Evolutionary conservation across 1,284 basidiomycete genomes (phyloP), one percentile per base, ranked within the genome.

Genomic region (Anthracocystis walkeri): DNA sequence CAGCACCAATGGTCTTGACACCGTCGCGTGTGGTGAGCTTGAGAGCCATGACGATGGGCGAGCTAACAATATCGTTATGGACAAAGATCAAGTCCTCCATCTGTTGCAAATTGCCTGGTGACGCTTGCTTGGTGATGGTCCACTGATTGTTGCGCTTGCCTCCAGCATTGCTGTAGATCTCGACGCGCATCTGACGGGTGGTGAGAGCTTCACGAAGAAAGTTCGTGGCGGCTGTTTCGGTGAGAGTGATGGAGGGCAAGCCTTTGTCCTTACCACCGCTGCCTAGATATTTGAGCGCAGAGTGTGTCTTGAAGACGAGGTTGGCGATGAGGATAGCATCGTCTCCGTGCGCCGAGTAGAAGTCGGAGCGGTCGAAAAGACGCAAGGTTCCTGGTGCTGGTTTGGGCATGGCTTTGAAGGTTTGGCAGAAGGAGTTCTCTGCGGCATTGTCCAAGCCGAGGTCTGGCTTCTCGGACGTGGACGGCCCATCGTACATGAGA

Each of bases 61-160:
- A 91, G 21, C 92, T 90, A 3, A 91, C 87, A 31, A 97, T 88
- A 82, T 98, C 95, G 41, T 90, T 90, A 77, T 92, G 90, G 25
- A 89, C 88, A 85, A 99, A 99, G 12, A 99, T 89, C 20, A 99
- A 87, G 76, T 98, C 97, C 86, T 99, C 97, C 16, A 99, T 90
- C 29, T 92, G 91, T 82, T 93, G 92, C 11, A 99, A 87, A 84
- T 99, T 99, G 55, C 97, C 97, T 0, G 97, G 97, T 5, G 94
- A 95, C 0, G 95, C 95, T 88, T 93, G 91, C 86, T 94, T 95
- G 81, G 90, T 90, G 48, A 97, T 82, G 31, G 87, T 87, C 81
- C 49, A 75, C 88, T 85, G 18, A 89, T 89, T 83, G 91, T 92
- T 86, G 92, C 94, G 11, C 90, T 91, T 61, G 48, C 83, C 80